Conservation (phyloP, 441 rosid species). For the Rhodomyrtus psidioides region DNA sequence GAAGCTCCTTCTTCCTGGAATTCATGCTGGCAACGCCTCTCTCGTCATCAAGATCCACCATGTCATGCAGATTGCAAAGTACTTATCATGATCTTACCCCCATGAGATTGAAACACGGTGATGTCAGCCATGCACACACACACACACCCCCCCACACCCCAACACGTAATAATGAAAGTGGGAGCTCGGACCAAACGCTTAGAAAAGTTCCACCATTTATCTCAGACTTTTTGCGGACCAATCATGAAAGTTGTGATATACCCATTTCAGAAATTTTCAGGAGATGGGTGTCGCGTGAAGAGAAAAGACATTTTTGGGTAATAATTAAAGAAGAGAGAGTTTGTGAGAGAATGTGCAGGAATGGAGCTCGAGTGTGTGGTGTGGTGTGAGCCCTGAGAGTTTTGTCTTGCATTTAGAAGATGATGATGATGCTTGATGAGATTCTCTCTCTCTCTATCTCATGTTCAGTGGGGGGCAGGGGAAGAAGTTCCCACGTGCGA, state of each 20-base stretch:
- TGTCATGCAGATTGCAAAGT: slow-evolving; percentile 17
- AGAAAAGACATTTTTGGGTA: slow-evolving; percentile 13
- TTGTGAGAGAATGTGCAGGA: not conserved
- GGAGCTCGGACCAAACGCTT: slow-evolving; percentile 6
- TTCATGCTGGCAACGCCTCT: slow-evolving; percentile 22
- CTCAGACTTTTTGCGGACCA: slow-evolving; percentile 3
- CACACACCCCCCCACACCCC: not conserved
- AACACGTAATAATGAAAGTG: not conserved
- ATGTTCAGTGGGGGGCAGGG: slow-evolving; percentile 15
- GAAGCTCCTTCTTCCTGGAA: slow-evolving; percentile 70
- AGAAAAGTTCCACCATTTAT: not conserved
- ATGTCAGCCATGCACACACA: not conserved
- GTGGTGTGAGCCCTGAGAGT: slow-evolving; percentile 6
- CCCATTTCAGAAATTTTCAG: slow-evolving; percentile 12
- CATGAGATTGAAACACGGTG: slow-evolving; percentile 9
- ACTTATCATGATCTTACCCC: slow-evolving; percentile 22
- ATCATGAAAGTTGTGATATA: not conserved
- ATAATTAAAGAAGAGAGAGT: not conserved
- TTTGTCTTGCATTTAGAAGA: not conserved
- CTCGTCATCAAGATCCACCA: slow-evolving; percentile 32
- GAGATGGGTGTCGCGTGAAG: not conserved
- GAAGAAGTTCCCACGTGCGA: slow-evolving; percentile 15
- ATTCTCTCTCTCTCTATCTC: slow-evolving; percentile 5
- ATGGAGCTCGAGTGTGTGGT: slow-evolving; percentile 23
- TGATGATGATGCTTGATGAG: slow-evolving; percentile 15